Base-by-base conservation (phyloP, 148 eudicot species). In the Selenicereus undatus region DNA sequence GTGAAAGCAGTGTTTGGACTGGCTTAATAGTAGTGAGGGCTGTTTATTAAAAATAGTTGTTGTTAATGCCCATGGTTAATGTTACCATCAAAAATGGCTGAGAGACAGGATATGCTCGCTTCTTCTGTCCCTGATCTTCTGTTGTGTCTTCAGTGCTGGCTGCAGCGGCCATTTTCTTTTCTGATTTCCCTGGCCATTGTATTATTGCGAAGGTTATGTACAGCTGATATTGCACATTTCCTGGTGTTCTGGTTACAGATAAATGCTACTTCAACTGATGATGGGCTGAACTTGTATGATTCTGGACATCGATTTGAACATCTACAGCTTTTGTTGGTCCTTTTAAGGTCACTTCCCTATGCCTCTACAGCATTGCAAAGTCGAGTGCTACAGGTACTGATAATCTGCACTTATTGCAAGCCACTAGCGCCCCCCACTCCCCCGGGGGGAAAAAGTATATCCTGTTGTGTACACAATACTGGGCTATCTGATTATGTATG, bases 291-390 rank as follows among this genome's bases (percentile, higher is more conserved):
- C 86, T 90, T 97, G 86, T 89, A 92, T 87, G 99, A 97, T 90
- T 91, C 95, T 84, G 91, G 95, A 54, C 97, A 94, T 84, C 98
- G 91, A 73, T 97, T 97, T 86, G 98, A 94, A 87, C 95, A 97
- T 87, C 79, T 89, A 62, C 90, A 92, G 81, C 93, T 97, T 73
- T 82, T 97, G 85, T 89, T 91, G 90, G 92, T 94, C 86, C 98
- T 97, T 88, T 86, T 97, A 78, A 90, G 90, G 82, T 94, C 99
- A 68, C 97, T 97, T 89, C 99, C 99, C 71, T 88, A 85, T 90
- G 98, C 99, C 75, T 82, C 97, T 72, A 89, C 84, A 76, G 81
- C 88, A 75, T 85, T 93, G 86, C 99, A 96, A 87, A 88, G 86
- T 79, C 95, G 91, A 82, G 99, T 94, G 70, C 81, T 96, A 73